Percentiles rank a stretch among this genome's conserved stretches.
Evolutionary conservation across 495 filamentous ascomycete species (phyloP).

Genomic region (Cladorrhinum samala): DNA sequence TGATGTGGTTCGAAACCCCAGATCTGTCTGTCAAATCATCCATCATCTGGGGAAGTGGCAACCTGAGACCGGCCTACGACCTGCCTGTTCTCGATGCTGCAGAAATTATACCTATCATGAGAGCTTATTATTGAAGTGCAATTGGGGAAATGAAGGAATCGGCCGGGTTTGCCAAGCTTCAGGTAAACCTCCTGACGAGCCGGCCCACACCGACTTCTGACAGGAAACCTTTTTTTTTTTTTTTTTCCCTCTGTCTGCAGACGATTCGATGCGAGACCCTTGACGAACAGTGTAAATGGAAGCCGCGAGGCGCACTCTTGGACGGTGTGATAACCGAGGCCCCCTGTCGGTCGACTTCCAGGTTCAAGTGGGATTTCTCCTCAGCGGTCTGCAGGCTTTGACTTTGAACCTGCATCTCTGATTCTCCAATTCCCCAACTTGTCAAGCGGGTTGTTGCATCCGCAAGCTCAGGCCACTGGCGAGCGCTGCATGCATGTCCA

Average conservation of each 20-base stretch:
- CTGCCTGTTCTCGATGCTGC: not conserved
- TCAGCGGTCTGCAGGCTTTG: not conserved
- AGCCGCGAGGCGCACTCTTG: no score
- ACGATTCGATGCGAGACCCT: no score
- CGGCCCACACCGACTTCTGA: no score
- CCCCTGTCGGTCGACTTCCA: no score
- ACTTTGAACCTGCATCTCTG: not conserved
- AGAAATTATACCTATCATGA: not conserved
- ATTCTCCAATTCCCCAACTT: constrained; percentile 2
- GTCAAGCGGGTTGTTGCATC: not conserved
- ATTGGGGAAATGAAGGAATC: no score
- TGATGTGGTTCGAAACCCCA: not conserved
- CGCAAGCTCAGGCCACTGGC: not conserved
- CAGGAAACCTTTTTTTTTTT: no score
- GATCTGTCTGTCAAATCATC: not conserved
- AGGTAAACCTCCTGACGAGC: no score
- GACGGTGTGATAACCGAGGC: no score
- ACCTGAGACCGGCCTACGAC: not conserved
- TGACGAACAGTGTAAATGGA: no score
- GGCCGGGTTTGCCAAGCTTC: no score
- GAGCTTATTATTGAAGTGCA: no score
- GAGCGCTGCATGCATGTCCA: not conserved
- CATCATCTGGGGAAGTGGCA: not conserved
- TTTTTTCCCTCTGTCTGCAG: no score
- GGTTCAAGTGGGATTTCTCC: not conserved